A percentile compares a stretch with the other conserved stretches of the same genome.
phyloP scores from a whole-genome alignment of 768 basidiomycete genomes.

The Amanita brunnescens region DNA sequence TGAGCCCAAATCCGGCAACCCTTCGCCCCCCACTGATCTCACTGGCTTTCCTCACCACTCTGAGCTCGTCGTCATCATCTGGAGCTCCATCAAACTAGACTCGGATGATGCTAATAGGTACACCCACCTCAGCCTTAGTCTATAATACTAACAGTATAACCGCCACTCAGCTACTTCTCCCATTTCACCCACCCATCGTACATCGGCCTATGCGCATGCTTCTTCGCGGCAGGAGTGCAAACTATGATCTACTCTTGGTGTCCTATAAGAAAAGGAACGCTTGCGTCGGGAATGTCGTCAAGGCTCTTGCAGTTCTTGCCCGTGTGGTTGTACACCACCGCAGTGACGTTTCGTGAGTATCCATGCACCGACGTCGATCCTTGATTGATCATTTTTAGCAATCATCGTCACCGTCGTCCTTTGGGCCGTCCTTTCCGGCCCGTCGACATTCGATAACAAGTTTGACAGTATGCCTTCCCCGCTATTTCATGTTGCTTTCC shows the following conservation, averaged over 20 bases:
- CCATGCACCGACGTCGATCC: background rate
- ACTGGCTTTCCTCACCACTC: too few relatives aligned
- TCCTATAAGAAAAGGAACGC: constrained; percentile 19
- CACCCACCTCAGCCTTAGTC: background rate
- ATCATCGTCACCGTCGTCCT: constrained; percentile 56
- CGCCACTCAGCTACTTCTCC: constrained; percentile 39
- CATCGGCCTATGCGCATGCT: constrained; percentile 54
- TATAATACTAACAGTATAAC: background rate
- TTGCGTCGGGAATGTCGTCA: constrained; percentile 55
- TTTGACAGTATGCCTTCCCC: constrained; percentile 27
- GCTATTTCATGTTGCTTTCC: background rate
- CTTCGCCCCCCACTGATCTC: too few relatives aligned
- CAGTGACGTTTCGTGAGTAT: constrained; percentile 49
- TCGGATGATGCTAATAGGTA: constrained; percentile 25
- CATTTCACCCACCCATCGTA: constrained; percentile 61
- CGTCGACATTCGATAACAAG: constrained; percentile 29
- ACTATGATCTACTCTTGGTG: constrained; percentile 31
- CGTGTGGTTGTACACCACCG: constrained; percentile 39
- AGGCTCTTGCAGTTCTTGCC: constrained; percentile 47
- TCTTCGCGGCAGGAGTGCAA: constrained; percentile 49
- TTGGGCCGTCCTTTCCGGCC: constrained; percentile 45
- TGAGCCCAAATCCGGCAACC: too few relatives aligned
- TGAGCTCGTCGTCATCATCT: constrained; percentile 30
- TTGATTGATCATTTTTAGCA: constrained; percentile 27
- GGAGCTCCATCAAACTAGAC: constrained; percentile 18